Evolutionary conservation across 1,284 basidiomycete genomes (phyloP).

Genomic region (Fomitopsis betulina): DNA sequence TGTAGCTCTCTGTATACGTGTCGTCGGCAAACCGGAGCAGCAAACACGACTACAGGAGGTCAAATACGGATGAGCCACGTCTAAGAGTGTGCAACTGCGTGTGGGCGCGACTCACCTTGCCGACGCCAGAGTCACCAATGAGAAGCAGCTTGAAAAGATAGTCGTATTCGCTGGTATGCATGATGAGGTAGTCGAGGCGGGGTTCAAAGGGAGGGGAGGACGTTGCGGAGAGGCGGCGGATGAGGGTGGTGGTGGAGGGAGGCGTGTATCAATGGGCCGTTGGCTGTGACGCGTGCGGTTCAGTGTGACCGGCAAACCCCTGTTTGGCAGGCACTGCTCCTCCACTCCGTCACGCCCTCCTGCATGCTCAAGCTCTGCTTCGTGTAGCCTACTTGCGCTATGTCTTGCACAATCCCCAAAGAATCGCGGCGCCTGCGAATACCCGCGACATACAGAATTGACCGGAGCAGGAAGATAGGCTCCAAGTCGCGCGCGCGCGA

Average conservation of each 20-base stretch:
- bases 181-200: slow-evolving; percentile 27
- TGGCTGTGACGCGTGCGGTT: slow-evolving; percentile 34
- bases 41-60: slow-evolving; percentile 80
- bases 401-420: too few species aligned
- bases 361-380: too few species aligned
- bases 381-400: too few species aligned
- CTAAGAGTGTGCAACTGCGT: not conserved
- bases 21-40: slow-evolving; percentile 99
- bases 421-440: too few species aligned
- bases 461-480: too few species aligned
- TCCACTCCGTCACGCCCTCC: not conserved
- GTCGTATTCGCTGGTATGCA: slow-evolving; percentile 94
- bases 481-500: too few species aligned
- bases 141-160: slow-evolving; percentile 96
- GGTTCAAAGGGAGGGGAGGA: slow-evolving; percentile 11
- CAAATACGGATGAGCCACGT: not conserved
- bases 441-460: too few species aligned
- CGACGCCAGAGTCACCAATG: slow-evolving; percentile 94
- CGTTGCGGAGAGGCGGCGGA: slow-evolving; percentile 16
- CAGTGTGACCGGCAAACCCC: slow-evolving; percentile 24
- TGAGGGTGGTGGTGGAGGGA: slow-evolving; percentile 22
- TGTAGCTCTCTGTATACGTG: slow-evolving; percentile 99
- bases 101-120: slow-evolving; percentile 62
- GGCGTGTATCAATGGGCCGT: slow-evolving; percentile 23
- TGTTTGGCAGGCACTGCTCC: slow-evolving; percentile 3